phyloP scores from a whole-genome alignment of 768 basidiomycete species.

The Pulveroboletus sp. region DNA sequence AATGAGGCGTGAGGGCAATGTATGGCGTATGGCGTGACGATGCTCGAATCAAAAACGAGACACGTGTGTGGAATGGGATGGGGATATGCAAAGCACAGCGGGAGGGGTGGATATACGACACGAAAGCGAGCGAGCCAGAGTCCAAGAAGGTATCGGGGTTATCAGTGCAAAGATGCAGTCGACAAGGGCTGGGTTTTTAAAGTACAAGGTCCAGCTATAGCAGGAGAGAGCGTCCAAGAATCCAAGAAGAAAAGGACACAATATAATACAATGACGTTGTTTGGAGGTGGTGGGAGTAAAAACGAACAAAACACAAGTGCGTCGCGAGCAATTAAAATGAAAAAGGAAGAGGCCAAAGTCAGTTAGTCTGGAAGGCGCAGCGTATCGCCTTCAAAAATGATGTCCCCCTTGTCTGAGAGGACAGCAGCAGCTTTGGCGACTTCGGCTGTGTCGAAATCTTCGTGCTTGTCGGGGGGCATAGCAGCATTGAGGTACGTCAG shows the following conservation, averaged over 20 bases:
- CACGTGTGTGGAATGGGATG: background rate
- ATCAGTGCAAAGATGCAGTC: slow-evolving; percentile 5
- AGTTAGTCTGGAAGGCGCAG: slow-evolving; percentile 27
- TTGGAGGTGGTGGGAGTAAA: background rate
- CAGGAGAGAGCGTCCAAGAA: slow-evolving; percentile 19
- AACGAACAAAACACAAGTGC: no score
- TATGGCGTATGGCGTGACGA: background rate
- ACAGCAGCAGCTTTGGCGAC: slow-evolving; percentile 50
- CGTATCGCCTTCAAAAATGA: slow-evolving; percentile 52
- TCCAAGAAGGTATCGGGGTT: slow-evolving; percentile 25
- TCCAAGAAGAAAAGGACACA: slow-evolving; percentile 16
- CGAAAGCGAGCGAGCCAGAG: slow-evolving; percentile 14
- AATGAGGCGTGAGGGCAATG: background rate
- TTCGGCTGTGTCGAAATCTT: slow-evolving; percentile 78
- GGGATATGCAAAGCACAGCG: slow-evolving; percentile 15
- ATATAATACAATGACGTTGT: slow-evolving; percentile 13
- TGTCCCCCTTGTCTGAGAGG: slow-evolving; percentile 45
- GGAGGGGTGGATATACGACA: slow-evolving; percentile 9
- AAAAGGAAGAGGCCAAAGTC: no score
- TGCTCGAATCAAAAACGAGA: background rate
- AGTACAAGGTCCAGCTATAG: slow-evolving; percentile 5
- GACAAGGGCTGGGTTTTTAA: background rate
- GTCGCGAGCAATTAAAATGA: background rate
- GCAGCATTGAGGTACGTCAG: slow-evolving; percentile 74
- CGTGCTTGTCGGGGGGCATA: slow-evolving; percentile 74